These are phyloP conservation scores for Dendryphion nanum DNA, from an alignment of 2,329 filamentous ascomycete species.

Conservation along the genomic window DNA sequence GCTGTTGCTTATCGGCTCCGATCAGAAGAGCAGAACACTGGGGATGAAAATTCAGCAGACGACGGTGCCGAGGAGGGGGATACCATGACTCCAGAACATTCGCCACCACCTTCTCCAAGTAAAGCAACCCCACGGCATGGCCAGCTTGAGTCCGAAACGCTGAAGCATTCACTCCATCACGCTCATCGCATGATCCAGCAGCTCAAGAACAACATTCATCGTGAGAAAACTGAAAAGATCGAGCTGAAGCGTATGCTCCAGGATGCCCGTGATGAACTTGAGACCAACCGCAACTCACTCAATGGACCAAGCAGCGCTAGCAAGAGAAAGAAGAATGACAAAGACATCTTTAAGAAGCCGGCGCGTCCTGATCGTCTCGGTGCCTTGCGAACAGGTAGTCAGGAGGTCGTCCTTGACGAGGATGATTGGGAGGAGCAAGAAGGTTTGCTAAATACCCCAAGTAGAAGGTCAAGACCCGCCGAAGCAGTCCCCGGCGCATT, in stretches of 20 bases:
- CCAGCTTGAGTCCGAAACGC: constrained; percentile 89
- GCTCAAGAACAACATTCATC: constrained; percentile 89
- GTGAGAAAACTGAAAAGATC: constrained; percentile 97
- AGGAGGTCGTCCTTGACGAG: constrained; percentile 78
- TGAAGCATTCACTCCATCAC: constrained; percentile 91
- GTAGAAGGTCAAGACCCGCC: constrained; percentile 37
- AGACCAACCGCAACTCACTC: constrained; percentile 59
- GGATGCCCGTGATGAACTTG: constrained; percentile 89
- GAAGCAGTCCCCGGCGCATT: constrained; percentile 31
- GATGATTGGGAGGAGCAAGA: constrained; percentile 87
- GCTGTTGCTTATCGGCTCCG: constrained; percentile 75
- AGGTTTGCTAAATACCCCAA: constrained; percentile 55
- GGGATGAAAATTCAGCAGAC: constrained; percentile 53
- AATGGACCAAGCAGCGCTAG: constrained; percentile 44
- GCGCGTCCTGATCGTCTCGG: constrained; percentile 72
- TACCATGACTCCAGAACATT: constrained; percentile 74
- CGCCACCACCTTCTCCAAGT: constrained; percentile 83
- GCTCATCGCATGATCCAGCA: constrained; percentile 96
- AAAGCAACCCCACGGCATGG: constrained; percentile 90
- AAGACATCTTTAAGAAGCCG: constrained; percentile 72
- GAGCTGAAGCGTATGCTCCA: constrained; percentile 94
- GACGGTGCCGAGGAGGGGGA: constrained; percentile 56
- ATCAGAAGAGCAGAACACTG: constrained; percentile 57
- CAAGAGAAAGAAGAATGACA: constrained; percentile 57
- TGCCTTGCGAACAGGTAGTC: constrained; percentile 66